Conservation (phyloP, 768 basidiomycete genomes). For the Fomitopsis pulvina region DNA sequence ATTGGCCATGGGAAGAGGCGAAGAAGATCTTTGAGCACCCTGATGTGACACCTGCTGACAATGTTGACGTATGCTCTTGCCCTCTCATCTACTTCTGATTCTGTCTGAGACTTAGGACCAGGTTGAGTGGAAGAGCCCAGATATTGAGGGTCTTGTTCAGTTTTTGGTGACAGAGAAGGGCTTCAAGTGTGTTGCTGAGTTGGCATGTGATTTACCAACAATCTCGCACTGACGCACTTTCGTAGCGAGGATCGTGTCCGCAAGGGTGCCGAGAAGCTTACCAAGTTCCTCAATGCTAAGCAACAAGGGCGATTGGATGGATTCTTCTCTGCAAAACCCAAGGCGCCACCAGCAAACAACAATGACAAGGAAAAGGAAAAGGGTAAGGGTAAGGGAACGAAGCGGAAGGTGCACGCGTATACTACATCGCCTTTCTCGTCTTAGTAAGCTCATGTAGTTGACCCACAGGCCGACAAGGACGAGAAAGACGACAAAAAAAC, state of each 20-base stretch:
- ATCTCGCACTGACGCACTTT: not conserved
- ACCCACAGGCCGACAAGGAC: constrained; percentile 14
- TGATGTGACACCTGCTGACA: constrained; percentile 79
- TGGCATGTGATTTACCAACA: too few species aligned
- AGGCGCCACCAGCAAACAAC: constrained; percentile 46
- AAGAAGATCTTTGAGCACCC: constrained; percentile 87
- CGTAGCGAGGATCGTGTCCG: constrained; percentile 92
- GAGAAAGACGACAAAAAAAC: constrained; percentile 28
- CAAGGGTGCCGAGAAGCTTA: constrained; percentile 89
- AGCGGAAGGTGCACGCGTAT: constrained; percentile 42
- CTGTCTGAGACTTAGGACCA: constrained; percentile 23
- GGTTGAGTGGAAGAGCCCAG: constrained; percentile 94
- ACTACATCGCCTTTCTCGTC: not conserved
- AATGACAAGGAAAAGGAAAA: constrained; percentile 29
- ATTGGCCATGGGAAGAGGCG: constrained; percentile 97
- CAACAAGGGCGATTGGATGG: constrained; percentile 96
- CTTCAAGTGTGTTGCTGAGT: constrained; percentile 68
- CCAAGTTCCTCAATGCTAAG: constrained; percentile 80
- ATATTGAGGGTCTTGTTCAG: constrained; percentile 87
- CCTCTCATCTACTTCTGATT: not conserved
- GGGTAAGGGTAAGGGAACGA: constrained; percentile 31
- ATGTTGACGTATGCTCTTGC: constrained; percentile 82
- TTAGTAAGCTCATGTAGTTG: not conserved
- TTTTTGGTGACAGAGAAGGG: constrained; percentile 95
- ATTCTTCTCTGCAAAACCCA: constrained; percentile 79